Evolutionary conservation across 2,329 filamentous ascomycete species (phyloP).

Genomic region (Proliferodiscus dingleyae): DNA sequence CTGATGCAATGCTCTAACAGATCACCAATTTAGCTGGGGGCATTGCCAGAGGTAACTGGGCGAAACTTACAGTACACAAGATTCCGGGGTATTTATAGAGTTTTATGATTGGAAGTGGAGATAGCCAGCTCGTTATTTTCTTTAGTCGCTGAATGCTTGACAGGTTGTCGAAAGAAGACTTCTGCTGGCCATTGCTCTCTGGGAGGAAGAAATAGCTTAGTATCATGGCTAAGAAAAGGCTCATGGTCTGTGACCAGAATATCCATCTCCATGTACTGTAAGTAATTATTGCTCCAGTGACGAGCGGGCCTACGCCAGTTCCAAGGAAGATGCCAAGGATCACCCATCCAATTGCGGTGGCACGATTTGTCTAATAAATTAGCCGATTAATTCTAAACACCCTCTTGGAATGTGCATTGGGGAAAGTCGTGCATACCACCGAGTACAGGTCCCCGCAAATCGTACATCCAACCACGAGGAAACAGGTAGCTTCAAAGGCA

Average conservation of each 20-base stretch:
- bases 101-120: conserved; percentile 4
- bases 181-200: not conserved
- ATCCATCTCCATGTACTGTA: conserved; percentile 30
- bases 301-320: conserved; percentile 33
- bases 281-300: conserved; percentile 31
- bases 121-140: conserved; percentile 18
- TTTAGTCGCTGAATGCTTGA: not conserved
- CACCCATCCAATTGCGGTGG: conserved; percentile 40
- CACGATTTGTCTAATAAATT: conserved; percentile 33
- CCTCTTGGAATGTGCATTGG: not conserved
- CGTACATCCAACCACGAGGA: conserved; percentile 15
- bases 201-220: not conserved
- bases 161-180: not conserved
- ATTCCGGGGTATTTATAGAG: conserved; percentile 25
- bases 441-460: conserved; percentile 15
- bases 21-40: too few species aligned
- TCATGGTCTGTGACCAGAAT: conserved; percentile 29
- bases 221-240: not conserved
- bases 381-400: conserved; percentile 10
- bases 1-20: not conserved
- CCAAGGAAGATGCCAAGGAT: conserved; percentile 39
- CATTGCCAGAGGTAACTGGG: not conserved
- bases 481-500: conserved; percentile 12
- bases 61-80: conserved; percentile 19
- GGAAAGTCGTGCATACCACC: conserved; percentile 9